Evolutionary conservation across 495 filamentous ascomycete species (phyloP), one percentile per base, ranked within the genome.

Genomic region (Bombardia bombarda): DNA sequence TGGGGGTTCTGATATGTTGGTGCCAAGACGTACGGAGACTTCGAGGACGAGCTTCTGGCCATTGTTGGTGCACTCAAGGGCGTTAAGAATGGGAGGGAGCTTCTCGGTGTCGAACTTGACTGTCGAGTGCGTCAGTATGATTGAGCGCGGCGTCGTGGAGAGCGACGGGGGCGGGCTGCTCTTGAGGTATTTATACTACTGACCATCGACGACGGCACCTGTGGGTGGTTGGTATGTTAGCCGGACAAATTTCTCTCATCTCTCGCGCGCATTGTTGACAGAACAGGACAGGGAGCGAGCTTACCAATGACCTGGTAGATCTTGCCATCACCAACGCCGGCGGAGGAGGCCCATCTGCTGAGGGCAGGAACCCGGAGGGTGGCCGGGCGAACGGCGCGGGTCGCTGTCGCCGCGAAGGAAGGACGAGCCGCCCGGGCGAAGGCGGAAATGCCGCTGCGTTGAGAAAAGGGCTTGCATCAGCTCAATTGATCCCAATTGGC

Each of bases 31-130:
- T 93, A 95, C 89, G 63, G 92, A 70, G 69, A 98, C 92, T 78
- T 98, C 92, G 49, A 98, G 82, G 42, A 94, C 78, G 45, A 98
- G 84, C 80, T 90, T 97, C 63, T 95, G 74, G 66, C 87, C 89
- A 70, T 80, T 79, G 73, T 97, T 97, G 42, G 78, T 67, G 61
- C 89, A 95, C 68, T 80, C 79, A 64, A 98, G 76, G 67, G 92
- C 92, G 71, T 98, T 97, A 61, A 97, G 83, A 80, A 98, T 98
- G 60, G 92, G 75, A 55, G 92, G 92, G 53, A 98, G 84, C 72
- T 87, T 82, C 45, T 93, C 87, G 53, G 78, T 82, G 62, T 94
- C 87, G 80, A 98, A 98, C 78, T 97, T 97, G 61, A 78, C 74
- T 78, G 56, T 53, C 33, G 31, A 19, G 17, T 10, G 53, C 38